Percentiles rank a stretch among this genome's conserved stretches.
phyloP scores from a whole-genome alignment of 176 grass and related monocot genomes.

The Pharus latifolius region DNA sequence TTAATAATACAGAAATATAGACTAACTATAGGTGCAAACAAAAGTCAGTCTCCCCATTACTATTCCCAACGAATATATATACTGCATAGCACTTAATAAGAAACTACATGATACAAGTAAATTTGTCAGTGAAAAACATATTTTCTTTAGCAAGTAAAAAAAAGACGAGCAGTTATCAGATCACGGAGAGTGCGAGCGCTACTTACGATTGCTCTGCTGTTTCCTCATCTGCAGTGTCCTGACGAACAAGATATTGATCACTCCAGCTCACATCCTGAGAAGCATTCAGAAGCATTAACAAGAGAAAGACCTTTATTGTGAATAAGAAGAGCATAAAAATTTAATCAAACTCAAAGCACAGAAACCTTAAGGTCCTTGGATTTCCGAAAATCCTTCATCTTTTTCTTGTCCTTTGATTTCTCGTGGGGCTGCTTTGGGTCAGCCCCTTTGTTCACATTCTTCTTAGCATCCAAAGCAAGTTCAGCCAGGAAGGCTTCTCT shows the following conservation, averaged over 20 bases:
- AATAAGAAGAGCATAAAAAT: not conserved
- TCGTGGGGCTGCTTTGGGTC: slow-evolving; percentile 62
- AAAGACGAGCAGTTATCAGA: not conserved
- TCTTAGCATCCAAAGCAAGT: slow-evolving; percentile 84
- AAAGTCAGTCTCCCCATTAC: not conserved
- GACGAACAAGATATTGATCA: slow-evolving; percentile 30
- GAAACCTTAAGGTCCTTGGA: slow-evolving; percentile 69
- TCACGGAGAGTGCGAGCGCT: slow-evolving; percentile 12
- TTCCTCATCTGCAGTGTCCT: slow-evolving; percentile 38
- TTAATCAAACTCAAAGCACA: not conserved
- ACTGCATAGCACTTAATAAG: not conserved
- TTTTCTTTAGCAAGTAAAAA: slow-evolving; percentile 1
- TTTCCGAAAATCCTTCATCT: slow-evolving; percentile 62
- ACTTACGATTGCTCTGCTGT: slow-evolving; percentile 64
- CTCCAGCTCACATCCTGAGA: slow-evolving; percentile 49
- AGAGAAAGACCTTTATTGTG: slow-evolving; percentile 14
- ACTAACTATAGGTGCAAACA: not conserved
- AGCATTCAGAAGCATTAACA: slow-evolving; percentile 21
- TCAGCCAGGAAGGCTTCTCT: slow-evolving; percentile 92
- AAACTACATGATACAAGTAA: not conserved
- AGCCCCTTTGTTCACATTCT: slow-evolving; percentile 46
- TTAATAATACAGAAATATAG: not conserved
- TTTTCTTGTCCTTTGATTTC: slow-evolving; percentile 87
- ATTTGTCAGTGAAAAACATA: not conserved
- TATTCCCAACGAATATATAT: not conserved